phyloP scores from a whole-genome alignment of 176 grass and related monocot genomes.

The Musa schizocarpa region DNA sequence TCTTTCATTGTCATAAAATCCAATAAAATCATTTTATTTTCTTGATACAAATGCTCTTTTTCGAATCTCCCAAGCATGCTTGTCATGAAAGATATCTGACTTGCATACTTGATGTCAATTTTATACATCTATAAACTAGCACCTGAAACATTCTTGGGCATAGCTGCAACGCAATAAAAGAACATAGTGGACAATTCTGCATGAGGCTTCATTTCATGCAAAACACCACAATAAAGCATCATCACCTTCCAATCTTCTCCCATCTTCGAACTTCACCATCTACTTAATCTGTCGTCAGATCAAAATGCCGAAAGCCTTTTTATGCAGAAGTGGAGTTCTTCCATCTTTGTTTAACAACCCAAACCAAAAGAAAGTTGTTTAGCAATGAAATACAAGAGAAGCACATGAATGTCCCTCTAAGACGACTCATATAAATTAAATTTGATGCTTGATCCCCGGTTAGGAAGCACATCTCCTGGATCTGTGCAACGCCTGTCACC shows the following conservation, averaged over 20 bases:
- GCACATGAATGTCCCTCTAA: background rate
- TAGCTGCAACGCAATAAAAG: background rate
- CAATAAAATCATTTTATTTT: too few species aligned
- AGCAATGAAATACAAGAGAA: background rate
- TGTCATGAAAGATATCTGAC: background rate
- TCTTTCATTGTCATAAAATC: too few species aligned
- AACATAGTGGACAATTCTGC: background rate
- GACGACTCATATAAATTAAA: background rate
- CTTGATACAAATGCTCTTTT: too few species aligned
- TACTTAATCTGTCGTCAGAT: too few species aligned
- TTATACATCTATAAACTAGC: too few species aligned
- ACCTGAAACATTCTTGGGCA: background rate
- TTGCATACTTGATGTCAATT: background rate
- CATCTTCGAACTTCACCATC: too few species aligned
- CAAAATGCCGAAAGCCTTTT: too few species aligned
- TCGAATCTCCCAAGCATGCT: too few species aligned
- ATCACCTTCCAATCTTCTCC: too few species aligned
- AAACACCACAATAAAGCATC: background rate
- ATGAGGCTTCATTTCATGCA: background rate
- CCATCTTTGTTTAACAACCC: background rate
- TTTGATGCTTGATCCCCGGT: constrained; percentile 14
- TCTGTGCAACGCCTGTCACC: background rate
- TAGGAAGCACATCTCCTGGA: constrained; percentile 13
- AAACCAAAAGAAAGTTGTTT: background rate
- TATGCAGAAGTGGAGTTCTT: background rate